Evolutionary conservation across 345 rosid genomes (phyloP), one percentile per base, ranked within the genome.

Genomic region (Eucalyptus marginata): DNA sequence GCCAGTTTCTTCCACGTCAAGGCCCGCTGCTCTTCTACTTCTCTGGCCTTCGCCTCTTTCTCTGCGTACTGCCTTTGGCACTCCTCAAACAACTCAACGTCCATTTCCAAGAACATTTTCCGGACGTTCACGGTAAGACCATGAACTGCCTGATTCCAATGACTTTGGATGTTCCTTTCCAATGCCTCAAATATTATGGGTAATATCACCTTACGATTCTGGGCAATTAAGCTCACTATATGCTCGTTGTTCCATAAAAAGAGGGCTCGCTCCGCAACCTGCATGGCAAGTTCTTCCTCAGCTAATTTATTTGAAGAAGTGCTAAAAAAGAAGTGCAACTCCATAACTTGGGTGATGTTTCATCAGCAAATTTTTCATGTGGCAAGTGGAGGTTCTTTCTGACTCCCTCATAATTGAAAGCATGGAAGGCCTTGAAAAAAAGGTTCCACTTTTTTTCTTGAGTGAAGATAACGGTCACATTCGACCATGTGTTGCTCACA

Each of bases 181-280:
- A 93, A 54, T 40, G 95, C 93, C 81, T 93, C 93, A 43, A 90
- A 93, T 22, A 93, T 92, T 14, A 93, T 90, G 29, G 95, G 94
- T 46, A 93, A 71, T 52, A 92, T 64, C 36, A 93, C 93, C 33
- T 83, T 36, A 9, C 94, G 92, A 50, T 93, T 93, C 89, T 93
- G 95, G 15, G 95, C 94, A 5, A 93, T 93, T 66, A 93, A 88
- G 90, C 93, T 89, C 91, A 93, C 95, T 2, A 93, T 89, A 89
- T 93, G 95, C 90, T 93, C 95, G 40, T 93, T 93, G 88, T 93
- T 93, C 95, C 95, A 93, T 89, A 93, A 86, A 88, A 93, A 93
- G 80, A 93, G 93, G 76, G 95, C 91, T 84, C 94, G 90, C 90
- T 93, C 95, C 31, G 95, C 94, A 59, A 93, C 95, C 95, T 93